phyloP scores from a whole-genome alignment of 805 yeast genomes.

The Candida parachauliodes region DNA sequence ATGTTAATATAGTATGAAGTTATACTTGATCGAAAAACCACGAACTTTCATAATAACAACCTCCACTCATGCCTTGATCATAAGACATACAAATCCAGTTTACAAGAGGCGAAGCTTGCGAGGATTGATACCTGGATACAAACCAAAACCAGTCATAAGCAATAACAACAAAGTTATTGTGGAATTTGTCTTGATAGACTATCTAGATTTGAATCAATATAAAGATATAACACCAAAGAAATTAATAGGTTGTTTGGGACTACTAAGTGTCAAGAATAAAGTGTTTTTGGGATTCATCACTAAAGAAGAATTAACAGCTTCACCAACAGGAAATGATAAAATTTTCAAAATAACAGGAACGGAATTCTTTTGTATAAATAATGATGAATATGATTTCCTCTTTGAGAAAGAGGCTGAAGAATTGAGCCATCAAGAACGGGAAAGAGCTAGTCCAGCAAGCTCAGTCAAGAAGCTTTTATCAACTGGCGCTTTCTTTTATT shows the following conservation, averaged over 20 bases:
- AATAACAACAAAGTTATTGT: slow-evolving; percentile 38
- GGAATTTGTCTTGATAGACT: slow-evolving; percentile 47
- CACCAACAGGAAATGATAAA: slow-evolving; percentile 52
- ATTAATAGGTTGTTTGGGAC: slow-evolving; percentile 59
- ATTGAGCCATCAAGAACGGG: slow-evolving; percentile 25
- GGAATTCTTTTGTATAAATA: slow-evolving; percentile 61
- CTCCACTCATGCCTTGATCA: slow-evolving; percentile 53
- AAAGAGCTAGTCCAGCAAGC: slow-evolving; percentile 35
- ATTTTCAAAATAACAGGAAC: slow-evolving; percentile 56
- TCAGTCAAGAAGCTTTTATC: slow-evolving; percentile 44
- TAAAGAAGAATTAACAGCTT: slow-evolving; percentile 51
- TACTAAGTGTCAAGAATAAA: slow-evolving; percentile 50
- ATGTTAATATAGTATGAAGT: slow-evolving; percentile 42
- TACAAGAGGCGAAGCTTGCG: slow-evolving; percentile 12
- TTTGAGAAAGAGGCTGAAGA: slow-evolving; percentile 12
- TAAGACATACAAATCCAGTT: slow-evolving; percentile 46
- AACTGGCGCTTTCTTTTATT: slow-evolving; percentile 48
- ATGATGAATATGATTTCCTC: slow-evolving; percentile 47
- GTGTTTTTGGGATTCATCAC: slow-evolving; percentile 60
- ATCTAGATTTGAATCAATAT: slow-evolving; percentile 37
- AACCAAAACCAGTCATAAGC: slow-evolving; percentile 14
- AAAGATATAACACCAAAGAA: slow-evolving; percentile 39
- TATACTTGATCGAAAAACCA: slow-evolving; percentile 60
- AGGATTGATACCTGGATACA: slow-evolving; percentile 7
- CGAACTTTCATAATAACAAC: slow-evolving; percentile 67